Conservation (phyloP, 768 basidiomycete species). For the Lanmaoa pseudosensibilis region DNA sequence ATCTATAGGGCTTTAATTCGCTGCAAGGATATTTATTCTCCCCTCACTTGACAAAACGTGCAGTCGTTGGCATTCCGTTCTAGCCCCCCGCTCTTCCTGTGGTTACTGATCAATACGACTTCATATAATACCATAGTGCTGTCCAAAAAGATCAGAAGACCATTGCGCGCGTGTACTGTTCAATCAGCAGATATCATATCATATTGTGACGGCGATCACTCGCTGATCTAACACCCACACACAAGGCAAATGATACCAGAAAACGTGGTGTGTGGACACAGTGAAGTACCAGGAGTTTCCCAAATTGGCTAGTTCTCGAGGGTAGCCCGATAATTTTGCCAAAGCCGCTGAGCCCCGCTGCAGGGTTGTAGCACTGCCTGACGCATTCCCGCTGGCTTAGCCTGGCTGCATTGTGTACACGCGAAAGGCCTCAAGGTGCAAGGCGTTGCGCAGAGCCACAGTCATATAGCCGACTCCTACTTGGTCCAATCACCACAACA, state of each 20-base stretch:
- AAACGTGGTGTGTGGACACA: neutral
- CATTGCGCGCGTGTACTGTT: neutral
- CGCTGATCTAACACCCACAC: neutral
- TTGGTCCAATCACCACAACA: constrained; percentile 9
- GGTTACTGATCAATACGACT: neutral
- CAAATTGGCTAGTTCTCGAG: neutral
- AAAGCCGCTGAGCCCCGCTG: neutral
- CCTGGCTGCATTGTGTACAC: constrained; percentile 21
- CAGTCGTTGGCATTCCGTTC: neutral
- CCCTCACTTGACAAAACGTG: neutral
- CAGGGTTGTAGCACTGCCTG: constrained; percentile 16
- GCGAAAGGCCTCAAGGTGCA: constrained; percentile 27
- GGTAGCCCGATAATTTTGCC: neutral
- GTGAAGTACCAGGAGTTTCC: neutral
- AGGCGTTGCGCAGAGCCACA: constrained; percentile 13
- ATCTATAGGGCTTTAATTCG: constrained; percentile 21
- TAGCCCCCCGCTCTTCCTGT: neutral
- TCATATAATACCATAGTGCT: neutral
- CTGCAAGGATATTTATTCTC: too few species aligned
- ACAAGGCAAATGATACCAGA: neutral
- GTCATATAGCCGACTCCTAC: constrained; percentile 18
- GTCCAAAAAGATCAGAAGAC: neutral
- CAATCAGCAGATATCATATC: neutral
- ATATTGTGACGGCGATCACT: neutral
- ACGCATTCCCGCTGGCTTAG: constrained; percentile 12